phyloP scores from a whole-genome alignment of 2,329 filamentous ascomycete genomes.

The Ophiostoma quercus region DNA sequence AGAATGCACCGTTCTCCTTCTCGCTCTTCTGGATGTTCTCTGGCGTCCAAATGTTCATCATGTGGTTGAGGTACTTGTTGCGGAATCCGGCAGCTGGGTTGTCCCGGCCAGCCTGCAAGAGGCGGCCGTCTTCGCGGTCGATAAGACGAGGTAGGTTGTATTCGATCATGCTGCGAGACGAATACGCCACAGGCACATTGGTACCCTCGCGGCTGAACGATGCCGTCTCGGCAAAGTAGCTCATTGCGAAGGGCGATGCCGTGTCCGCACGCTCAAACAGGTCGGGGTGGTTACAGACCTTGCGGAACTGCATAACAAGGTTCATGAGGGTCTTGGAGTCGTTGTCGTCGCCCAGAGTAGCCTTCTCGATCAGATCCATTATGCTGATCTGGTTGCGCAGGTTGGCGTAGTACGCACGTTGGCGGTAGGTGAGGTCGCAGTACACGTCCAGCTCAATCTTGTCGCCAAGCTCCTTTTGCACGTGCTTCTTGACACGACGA shows the following conservation, averaged over 20 bases:
- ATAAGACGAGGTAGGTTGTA: constrained; percentile 76
- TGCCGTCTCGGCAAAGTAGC: constrained; percentile 89
- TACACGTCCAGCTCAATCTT: constrained; percentile 97
- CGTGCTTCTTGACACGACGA: constrained; percentile 98
- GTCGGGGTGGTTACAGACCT: constrained; percentile 98
- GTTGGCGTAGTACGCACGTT: constrained; percentile 87
- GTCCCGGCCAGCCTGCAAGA: constrained; percentile 66
- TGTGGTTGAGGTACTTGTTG: constrained; percentile 66
- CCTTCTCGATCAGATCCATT: constrained; percentile 97
- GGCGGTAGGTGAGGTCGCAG: constrained; percentile 93
- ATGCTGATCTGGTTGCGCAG: constrained; percentile 96
- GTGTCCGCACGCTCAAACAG: constrained; percentile 93
- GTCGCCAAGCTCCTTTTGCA: constrained; percentile 97
- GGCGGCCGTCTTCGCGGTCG: constrained; percentile 72
- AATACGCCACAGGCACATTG: constrained; percentile 77
- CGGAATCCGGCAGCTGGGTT: constrained; percentile 76
- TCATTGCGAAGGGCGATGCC: constrained; percentile 74
- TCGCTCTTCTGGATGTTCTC: constrained; percentile 66
- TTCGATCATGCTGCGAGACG: constrained; percentile 77
- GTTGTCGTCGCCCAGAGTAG: constrained; percentile 85
- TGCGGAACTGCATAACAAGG: constrained; percentile 98
- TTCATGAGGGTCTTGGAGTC: constrained; percentile 98
- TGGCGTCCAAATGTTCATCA: constrained; percentile 88
- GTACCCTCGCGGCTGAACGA: constrained; percentile 88
- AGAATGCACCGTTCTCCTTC: constrained; percentile 63